Evolutionary conservation across 2,329 filamentous ascomycete genomes (phyloP), one percentile per base, ranked within the genome.

Genomic region (Helotiales sp.): DNA sequence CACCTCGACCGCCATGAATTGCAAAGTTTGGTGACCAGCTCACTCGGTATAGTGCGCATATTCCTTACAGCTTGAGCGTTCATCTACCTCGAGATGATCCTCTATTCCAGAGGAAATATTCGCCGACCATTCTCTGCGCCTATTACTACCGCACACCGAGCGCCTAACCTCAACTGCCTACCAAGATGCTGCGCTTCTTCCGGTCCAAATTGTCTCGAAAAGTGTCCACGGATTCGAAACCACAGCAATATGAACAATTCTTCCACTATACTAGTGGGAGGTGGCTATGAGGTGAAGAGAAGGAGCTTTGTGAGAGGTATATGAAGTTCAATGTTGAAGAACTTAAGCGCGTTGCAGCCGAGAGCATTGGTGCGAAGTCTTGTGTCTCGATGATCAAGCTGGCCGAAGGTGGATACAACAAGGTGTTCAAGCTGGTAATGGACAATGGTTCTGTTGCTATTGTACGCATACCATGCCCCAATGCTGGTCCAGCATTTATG

Each of bases 321-420:
- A 57, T 56, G 25, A 40, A 42, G 7, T 76, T 76, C 55, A 69
- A 76, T 59, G 66, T 76, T 3, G 17, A 63, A 38, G 67, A 66
- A 42, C 67, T 77, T 3, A 59, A 73, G 59, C 59, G 59, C 19
- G 50, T 73, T 31, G 72, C 72, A 13, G 69, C 70, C 30, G 48
- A 66, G 44, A 68, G 63, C 47, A 53, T 70, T 51, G 67, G 70
- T 46, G 69, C 71, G 13, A 55, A 64, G 12, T 60, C 40, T 9
- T 76, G 73, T 60, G 61, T 70, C 8, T 69, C 67, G 5, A 74
- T 77, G 10, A 68, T 52, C 8, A 75, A 76, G 59, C 52, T 75
- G 10, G 70, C 64, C 7, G 72, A 76, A 66, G 73, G 73, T 38
- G 67, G 67, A 31, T 75, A 68, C 59, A 75, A 71, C 63, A 75